Evolutionary conservation across 306 rosid species (phyloP).

Genomic region (Hippophae tibetana): DNA sequence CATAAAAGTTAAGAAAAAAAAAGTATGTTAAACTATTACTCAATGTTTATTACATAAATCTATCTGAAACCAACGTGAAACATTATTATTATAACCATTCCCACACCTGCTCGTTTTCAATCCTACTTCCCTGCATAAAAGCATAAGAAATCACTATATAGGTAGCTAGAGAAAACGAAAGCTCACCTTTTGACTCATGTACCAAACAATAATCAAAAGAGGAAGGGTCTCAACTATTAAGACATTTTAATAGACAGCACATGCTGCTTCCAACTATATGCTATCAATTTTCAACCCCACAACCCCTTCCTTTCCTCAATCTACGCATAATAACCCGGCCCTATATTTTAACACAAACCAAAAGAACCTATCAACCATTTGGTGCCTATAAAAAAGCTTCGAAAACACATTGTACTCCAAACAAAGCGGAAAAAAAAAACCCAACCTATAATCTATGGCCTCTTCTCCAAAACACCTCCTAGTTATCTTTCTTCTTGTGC

Average conservation of each 20-base stretch:
- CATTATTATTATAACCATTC: constrained; percentile 3
- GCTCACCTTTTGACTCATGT: constrained; percentile 17
- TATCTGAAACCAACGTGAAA: constrained; percentile 8
- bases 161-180: background rate
- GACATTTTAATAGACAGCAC: constrained; percentile 31
- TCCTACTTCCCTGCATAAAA: background rate
- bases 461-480: constrained; percentile 27
- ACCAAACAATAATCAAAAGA: constrained; percentile 1
- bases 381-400: constrained; percentile 26
- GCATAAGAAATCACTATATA: constrained; percentile 1
- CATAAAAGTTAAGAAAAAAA: too few species aligned
- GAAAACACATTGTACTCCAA: background rate
- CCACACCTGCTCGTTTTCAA: too few species aligned
- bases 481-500: constrained; percentile 26
- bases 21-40: too few species aligned
- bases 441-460: constrained; percentile 20
- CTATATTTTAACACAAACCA: background rate
- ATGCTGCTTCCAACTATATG: constrained; percentile 35
- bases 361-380: background rate
- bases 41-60: too few species aligned
- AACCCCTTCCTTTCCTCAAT: constrained; percentile 39
- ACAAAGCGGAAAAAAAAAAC: background rate
- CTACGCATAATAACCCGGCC: constrained; percentile 42
- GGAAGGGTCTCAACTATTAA: constrained; percentile 15
- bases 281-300: constrained; percentile 39